A percentile compares a stretch with the other conserved stretches of the same genome.
These are phyloP conservation scores for Theileria equi DNA, from an alignment of 169 alveolate genomes.

Conservation along the genomic window DNA sequence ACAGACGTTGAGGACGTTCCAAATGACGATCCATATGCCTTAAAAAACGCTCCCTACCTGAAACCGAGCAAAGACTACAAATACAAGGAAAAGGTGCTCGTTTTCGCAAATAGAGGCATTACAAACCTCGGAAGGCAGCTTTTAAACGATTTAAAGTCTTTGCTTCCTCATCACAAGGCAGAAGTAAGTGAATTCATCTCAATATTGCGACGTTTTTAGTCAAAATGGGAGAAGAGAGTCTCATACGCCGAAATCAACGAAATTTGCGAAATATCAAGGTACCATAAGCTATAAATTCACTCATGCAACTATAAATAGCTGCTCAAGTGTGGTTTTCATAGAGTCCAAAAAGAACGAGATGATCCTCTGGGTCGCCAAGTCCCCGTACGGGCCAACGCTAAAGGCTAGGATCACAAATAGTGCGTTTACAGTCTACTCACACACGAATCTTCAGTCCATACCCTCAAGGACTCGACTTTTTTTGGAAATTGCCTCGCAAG, in stretches of 20 bases:
- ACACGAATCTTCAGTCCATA: conserved; percentile 69
- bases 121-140: conserved; percentile 90
- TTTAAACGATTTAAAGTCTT: conserved; percentile 88
- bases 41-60: conserved; percentile 82
- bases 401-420: conserved; percentile 87
- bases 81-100: conserved; percentile 92
- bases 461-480: conserved; percentile 87
- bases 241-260: conserved; percentile 78
- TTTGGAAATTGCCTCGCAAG: conserved; percentile 93
- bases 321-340: conserved; percentile 88
- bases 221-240: conserved; percentile 85
- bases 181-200: conserved; percentile 78
- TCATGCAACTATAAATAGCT: conserved; percentile 44
- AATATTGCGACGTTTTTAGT: conserved; percentile 32
- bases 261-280: conserved; percentile 72
- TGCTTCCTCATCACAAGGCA: conserved; percentile 96
- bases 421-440: conserved; percentile 34
- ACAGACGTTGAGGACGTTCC: conserved; percentile 23
- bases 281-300: not conserved
- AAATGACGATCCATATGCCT: conserved; percentile 80
- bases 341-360: conserved; percentile 89
- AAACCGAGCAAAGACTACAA: conserved; percentile 86
- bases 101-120: conserved; percentile 92
- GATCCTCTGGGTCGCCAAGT: conserved; percentile 90
- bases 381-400: conserved; percentile 95